phyloP scores from a whole-genome alignment of 2,329 filamentous ascomycete genomes.

The Exutisphaerella laricina region DNA sequence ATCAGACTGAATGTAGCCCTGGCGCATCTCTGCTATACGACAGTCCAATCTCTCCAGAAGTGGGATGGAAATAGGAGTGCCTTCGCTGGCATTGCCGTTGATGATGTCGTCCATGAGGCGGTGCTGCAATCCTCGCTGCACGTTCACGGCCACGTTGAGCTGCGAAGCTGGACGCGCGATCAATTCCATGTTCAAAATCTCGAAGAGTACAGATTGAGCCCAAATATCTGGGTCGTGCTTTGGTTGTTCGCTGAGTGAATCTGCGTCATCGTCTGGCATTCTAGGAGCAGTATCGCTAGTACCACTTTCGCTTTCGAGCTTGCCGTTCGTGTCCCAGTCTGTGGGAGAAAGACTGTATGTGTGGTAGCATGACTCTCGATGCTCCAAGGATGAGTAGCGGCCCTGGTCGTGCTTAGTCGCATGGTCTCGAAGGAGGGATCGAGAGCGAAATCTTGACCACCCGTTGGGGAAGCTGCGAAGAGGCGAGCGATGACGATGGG shows the following conservation, averaged over 20 bases:
- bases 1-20: too few species aligned
- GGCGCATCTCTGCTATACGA: neutral
- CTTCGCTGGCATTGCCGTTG: neutral
- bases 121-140: neutral
- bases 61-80: slow-evolving; percentile 1
- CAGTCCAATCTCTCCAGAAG: neutral
- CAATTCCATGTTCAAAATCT: slow-evolving; percentile 5
- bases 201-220: neutral
- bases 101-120: slow-evolving; percentile 3
- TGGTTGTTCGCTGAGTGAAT: neutral
- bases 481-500: too few species aligned
- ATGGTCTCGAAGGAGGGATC: too few species aligned
- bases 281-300: neutral
- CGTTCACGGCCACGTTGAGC: neutral
- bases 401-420: too few species aligned
- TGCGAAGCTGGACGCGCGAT: neutral
- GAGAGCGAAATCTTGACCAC: too few species aligned
- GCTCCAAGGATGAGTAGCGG: too few species aligned
- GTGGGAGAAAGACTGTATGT: too few species aligned
- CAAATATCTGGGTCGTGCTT: too few species aligned
- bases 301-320: neutral
- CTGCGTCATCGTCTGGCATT: neutral
- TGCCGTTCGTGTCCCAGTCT: too few species aligned
- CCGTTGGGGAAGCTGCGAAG: too few species aligned
- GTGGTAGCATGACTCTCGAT: too few species aligned